These are phyloP conservation scores for Cubamyces lactineus DNA, from an alignment of 768 basidiomycete species.

Conservation along the genomic window DNA sequence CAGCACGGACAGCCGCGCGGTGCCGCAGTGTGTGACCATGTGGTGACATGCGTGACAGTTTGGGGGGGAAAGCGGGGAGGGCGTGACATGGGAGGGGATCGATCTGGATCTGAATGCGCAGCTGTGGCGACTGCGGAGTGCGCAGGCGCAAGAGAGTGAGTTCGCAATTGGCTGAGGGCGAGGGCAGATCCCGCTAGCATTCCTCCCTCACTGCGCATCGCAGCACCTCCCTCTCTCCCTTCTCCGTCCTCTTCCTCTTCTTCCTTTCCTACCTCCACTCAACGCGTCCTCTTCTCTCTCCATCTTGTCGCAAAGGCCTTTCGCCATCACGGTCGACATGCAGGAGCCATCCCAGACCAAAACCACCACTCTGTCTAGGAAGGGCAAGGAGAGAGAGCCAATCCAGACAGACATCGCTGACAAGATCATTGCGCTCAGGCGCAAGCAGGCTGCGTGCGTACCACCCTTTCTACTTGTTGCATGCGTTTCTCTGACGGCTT, in stretches of 20 bases:
- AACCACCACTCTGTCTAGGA: slow-evolving; percentile 30
- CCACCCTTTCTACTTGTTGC: slow-evolving; percentile 2
- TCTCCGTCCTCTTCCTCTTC: slow-evolving; percentile 12
- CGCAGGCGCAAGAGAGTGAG: slow-evolving; percentile 16
- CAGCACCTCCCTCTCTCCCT: slow-evolving; percentile 25
- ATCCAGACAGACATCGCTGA: slow-evolving; percentile 57
- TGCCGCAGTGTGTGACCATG: slow-evolving; percentile 14
- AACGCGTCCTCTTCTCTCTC: not conserved
- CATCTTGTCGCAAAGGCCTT: slow-evolving; percentile 7
- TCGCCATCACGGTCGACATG: slow-evolving; percentile 23
- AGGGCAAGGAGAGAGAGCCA: slow-evolving; percentile 40
- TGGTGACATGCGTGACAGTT: slow-evolving; percentile 10
- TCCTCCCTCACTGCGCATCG: slow-evolving; percentile 29
- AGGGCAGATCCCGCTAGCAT: slow-evolving; percentile 25
- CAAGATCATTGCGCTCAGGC: slow-evolving; percentile 66
- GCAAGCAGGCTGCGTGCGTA: slow-evolving; percentile 62
- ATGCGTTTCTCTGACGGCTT: not conserved
- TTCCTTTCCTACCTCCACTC: slow-evolving; percentile 2
- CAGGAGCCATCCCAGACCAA: slow-evolving; percentile 26
- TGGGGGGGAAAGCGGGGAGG: not conserved
- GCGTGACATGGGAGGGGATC: slow-evolving; percentile 21
- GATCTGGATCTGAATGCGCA: slow-evolving; percentile 30
- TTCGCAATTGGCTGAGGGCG: slow-evolving; percentile 22
- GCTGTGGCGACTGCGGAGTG: slow-evolving; percentile 30
- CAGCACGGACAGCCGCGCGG: slow-evolving; percentile 11